Base-by-base conservation (phyloP, 768 basidiomycete species). In the Collybiopsis confluens region DNA sequence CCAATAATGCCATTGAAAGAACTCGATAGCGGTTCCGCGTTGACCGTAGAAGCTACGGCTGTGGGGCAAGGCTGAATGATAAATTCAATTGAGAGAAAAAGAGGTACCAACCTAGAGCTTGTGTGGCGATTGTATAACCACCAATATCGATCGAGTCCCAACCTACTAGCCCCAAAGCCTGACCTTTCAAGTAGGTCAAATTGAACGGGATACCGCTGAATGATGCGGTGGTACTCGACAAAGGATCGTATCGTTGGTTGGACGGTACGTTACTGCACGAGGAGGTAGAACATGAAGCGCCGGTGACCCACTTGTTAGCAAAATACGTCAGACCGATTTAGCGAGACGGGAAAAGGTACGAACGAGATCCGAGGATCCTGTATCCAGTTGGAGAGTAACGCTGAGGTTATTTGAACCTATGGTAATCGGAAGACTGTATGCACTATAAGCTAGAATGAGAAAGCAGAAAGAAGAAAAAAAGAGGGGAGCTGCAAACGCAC, bases 361-460 rank as follows among this genome's bases (percentile, higher is more conserved):
- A 3, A 90, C 88, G 23, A 90, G 73, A 69, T 92, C 90, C 0
- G 88, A 88, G 0, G 90, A 91, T 26, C 90, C 90, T 0, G 86
- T 89, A 60, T 92, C 90, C 35, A 92, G 77, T 62, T 90, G 88
- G 2, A 91, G 68, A 5, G 78, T 82, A 21, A 86, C 67, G 21
- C 73, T 75, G 52, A 86, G 77, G 28, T 62, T 62, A 8, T 63
- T 67, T 6, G 65, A 50, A 10, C 89, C 88, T 21, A 89, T 70
- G 18, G 62, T 66, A 4, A 86, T 70, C 3, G 81, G 73, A n/a
- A 88, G 65, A 2, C 83, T 83, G 63, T 91, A 90, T 4, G 79
- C 74, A 24, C 88, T 90, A 28, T 18, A 48, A 13, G 58, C 52
- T 52, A 36, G 36, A 48, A 30, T 28, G 18, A 43, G 27, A 16